Base-by-base conservation (phyloP, 352 stramenopile species). In the Thalassiosira hispida region DNA sequence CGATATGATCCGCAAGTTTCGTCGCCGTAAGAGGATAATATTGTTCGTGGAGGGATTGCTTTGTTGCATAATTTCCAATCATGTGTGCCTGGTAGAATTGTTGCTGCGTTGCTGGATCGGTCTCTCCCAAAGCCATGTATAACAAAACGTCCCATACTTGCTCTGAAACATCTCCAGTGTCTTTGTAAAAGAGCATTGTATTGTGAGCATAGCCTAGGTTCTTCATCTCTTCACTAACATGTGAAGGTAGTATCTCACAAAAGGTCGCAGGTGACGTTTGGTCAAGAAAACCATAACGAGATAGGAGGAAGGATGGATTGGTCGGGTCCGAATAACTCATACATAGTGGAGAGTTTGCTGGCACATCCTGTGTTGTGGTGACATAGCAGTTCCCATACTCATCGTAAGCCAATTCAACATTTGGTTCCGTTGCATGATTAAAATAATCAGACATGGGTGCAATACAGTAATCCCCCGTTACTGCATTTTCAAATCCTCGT, bases 291-390 rank as follows among this genome's bases (percentile, higher is more conserved):
- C 78, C 78, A 78, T 90, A 90, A 0, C 53, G 65, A 25, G 84
- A 38, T 38, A 90, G 68, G 35, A 90, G 68, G 47, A 63, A 56
- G 7, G 84, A 88, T 11, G 84, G 84, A 62, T 90, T 90, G 7
- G 72, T 79, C 23, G 84, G 74, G 46, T 83, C 51, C 12, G 80
- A 77, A 38, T 86, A 86, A 29, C 63, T 84, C 38, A 86, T 79
- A 61, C 35, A 46, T 23, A 90, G 56, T 0, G 72, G 67, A 59
- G 61, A 70, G 55, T 78, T 81, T 23, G 84, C 66, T 11, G 71
- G 64, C 16, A 90, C 71, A 63, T 90, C 80, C 14, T 42, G 38
- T 9, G 23, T 78, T 0, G 73, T 65, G 51, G 62, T 57, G 0
- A 73, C 77, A 23, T 76, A 65, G 27, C 76, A 84, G 47, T 81